Percentiles rank a stretch among this genome's conserved stretches.
Evolutionary conservation across 768 basidiomycete genomes (phyloP).

Genomic region (Podaxis sp.): DNA sequence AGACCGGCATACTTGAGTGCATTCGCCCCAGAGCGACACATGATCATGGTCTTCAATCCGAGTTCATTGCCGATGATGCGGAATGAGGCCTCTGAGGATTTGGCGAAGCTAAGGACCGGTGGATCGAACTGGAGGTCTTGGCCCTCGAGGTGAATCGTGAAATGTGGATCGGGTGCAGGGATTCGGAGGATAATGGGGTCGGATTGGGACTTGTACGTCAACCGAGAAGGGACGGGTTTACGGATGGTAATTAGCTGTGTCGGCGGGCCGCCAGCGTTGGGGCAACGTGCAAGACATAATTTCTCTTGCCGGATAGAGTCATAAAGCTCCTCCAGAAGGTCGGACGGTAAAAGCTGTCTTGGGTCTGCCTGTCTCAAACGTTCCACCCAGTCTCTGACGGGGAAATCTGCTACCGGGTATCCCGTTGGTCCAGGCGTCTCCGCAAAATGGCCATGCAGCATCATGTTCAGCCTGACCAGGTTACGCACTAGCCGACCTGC

Average conservation of each 20-base stretch:
- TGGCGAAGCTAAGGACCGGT: constrained; percentile 71
- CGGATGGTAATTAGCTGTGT: constrained; percentile 66
- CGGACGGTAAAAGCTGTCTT: constrained; percentile 64
- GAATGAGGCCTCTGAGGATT: constrained; percentile 81
- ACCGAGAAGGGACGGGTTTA: constrained; percentile 65
- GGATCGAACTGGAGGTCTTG: constrained; percentile 90
- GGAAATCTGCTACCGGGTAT: constrained; percentile 55
- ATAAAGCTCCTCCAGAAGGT: constrained; percentile 75
- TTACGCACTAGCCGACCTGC: constrained; percentile 74
- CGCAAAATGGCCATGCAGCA: constrained; percentile 72
- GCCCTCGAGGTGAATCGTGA: constrained; percentile 81
- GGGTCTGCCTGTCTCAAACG: constrained; percentile 80
- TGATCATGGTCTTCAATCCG: constrained; percentile 77
- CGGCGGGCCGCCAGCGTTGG: constrained; percentile 33
- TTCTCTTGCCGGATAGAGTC: constrained; percentile 68
- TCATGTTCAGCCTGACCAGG: constrained; percentile 85
- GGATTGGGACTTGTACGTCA: constrained; percentile 87
- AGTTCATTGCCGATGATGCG: constrained; percentile 83
- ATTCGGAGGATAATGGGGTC: constrained; percentile 85
- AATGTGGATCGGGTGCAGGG: constrained; percentile 76
- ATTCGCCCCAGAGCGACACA: constrained; percentile 80
- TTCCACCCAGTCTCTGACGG: constrained; percentile 74
- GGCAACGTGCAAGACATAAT: constrained; percentile 63
- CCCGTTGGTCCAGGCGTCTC: constrained; percentile 54
- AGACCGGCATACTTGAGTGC: constrained; percentile 80